Conservation (phyloP, 257 asterid genomes). For the Knoxia roxburghii region DNA sequence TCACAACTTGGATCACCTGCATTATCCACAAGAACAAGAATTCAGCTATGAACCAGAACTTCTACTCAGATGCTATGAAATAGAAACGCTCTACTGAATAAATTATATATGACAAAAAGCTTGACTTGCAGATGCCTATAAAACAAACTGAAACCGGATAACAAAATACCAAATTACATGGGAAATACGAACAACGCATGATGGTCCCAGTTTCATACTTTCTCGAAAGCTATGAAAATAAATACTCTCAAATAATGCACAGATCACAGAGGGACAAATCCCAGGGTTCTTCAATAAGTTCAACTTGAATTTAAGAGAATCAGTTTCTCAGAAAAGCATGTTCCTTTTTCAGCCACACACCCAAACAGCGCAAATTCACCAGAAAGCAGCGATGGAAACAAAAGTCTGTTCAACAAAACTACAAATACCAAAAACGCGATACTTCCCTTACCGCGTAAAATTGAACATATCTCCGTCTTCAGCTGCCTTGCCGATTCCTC, state of each 20-base stretch:
- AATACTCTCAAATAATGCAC: background rate
- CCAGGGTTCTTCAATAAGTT: background rate
- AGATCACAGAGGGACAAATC: background rate
- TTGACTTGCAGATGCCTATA: background rate
- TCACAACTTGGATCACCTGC: conserved; percentile 47
- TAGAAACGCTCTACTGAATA: background rate
- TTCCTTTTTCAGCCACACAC: background rate
- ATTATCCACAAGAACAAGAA: conserved; percentile 22
- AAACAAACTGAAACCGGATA: background rate
- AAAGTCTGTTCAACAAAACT: background rate
- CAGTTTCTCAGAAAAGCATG: background rate
- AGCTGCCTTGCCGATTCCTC: conserved; percentile 43
- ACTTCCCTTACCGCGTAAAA: conserved; percentile 38
- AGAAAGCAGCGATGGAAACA: background rate
- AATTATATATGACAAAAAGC: background rate
- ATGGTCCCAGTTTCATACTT: background rate
- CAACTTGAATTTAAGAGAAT: background rate
- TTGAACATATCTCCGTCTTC: conserved; percentile 32
- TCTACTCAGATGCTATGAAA: background rate
- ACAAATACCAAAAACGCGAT: background rate
- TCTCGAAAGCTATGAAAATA: background rate
- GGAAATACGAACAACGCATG: background rate
- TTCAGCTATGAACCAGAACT: background rate
- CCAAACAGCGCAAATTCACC: background rate
- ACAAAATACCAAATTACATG: background rate